A percentile compares a stretch with the other conserved stretches of the same genome.
Evolutionary conservation across 805 yeast species (phyloP).

Genomic region (Saturnispora saitoi): DNA sequence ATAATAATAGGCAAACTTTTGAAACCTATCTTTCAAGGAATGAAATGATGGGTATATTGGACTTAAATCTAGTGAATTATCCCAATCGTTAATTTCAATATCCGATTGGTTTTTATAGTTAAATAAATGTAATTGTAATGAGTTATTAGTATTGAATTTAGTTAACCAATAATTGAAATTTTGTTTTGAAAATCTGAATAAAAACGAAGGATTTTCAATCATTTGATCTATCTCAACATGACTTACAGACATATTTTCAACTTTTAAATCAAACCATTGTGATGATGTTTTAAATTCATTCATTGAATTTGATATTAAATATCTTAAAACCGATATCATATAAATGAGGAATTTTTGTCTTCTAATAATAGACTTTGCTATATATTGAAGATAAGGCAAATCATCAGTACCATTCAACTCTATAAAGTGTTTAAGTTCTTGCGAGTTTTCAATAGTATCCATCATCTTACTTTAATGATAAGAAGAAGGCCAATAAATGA

Average conservation of each 20-base stretch:
- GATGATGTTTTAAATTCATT: background rate
- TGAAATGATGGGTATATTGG: background rate
- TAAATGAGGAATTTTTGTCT: conserved; percentile 4
- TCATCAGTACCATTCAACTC: background rate
- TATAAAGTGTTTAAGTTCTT: background rate
- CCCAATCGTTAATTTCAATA: background rate
- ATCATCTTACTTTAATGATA: background rate
- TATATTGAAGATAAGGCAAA: background rate
- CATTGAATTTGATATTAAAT: background rate
- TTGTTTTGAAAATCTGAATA: conserved; percentile 1
- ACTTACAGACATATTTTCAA: background rate
- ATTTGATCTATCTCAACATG: background rate
- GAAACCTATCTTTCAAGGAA: background rate
- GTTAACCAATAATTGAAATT: background rate
- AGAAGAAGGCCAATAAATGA: background rate
- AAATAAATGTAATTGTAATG: background rate
- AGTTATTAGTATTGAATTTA: background rate
- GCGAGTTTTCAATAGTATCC: background rate
- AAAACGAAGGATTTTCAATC: background rate
- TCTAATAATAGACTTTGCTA: background rate
- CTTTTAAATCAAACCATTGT: background rate
- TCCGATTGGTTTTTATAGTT: background rate
- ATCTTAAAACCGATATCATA: conserved; percentile 3
- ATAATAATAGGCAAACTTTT: background rate
- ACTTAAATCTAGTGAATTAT: background rate